Evolutionary conservation across 148 eudicot genomes (phyloP), one percentile per base, ranked within the genome.

Genomic region (Chenopodium berlandieri): DNA sequence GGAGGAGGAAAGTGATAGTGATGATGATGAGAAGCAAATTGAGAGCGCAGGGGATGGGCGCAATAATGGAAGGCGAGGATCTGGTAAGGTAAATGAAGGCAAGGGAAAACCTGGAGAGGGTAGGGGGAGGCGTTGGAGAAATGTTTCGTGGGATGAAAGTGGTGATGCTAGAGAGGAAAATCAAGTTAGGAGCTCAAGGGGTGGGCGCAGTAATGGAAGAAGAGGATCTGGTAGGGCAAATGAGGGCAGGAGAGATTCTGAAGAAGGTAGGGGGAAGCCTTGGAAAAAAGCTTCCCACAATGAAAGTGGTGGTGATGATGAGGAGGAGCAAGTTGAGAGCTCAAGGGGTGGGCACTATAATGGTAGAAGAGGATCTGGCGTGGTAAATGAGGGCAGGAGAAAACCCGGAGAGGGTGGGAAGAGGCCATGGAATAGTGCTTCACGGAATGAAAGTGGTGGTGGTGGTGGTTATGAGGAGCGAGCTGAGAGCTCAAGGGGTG

Each of bases 281-380:
- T 7, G 76, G 56, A 48, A 19, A 47, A 73, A 73, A 11, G 9
- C 63, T 74, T 50, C 63, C 1, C 40, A n/a, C 63, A 10, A 52
- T 50, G 77, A 25, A 74, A 30, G 63, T 50, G 63, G 37, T 73
- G 10, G 4, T 23, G 27, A 23, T 73, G 76, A 11, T 25, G 63
- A 52, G 44, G 68, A 69, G 81, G 81, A 48, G 48, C 27, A 4
- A 27, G 74, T 76, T 73, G 32, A 32, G 71, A 31, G 40, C 40
- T 44, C 62, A 44, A 75, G 77, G 17, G 81, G 80, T 23, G 64
- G 80, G 37, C 69, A 10, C 10, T 34, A 63, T 30, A 30, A n/a
- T 19, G 83, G 31, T 34, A 80, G 73, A 77, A 77, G 83, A 64
- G 78, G 83, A 25, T 56, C 65, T 31, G 44, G 31, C 37, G 71